Percentiles rank a stretch among this genome's conserved stretches.
Conservation (phyloP, 805 yeast species). For the Saturnispora bothae region DNA sequence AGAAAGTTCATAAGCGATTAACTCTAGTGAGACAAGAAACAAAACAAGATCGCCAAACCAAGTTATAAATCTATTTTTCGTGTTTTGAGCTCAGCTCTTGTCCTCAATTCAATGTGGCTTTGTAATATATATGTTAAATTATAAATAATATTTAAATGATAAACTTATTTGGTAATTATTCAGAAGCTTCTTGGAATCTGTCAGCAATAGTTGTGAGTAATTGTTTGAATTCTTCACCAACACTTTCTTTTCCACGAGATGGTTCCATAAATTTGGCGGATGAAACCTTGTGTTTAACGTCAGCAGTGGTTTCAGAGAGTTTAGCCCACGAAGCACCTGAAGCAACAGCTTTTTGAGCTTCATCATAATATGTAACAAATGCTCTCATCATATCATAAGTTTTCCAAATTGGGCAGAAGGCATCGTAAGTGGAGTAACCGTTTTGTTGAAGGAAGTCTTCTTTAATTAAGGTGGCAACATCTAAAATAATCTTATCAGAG, state of each 20-base stretch:
- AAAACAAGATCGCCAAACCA: too few species aligned
- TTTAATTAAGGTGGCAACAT: constrained; percentile 82
- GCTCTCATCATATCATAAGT: constrained; percentile 97
- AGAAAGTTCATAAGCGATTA: constrained; percentile 71
- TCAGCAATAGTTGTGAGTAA: constrained; percentile 70
- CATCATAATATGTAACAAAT: constrained; percentile 83
- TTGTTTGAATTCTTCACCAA: constrained; percentile 65
- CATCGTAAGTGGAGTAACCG: constrained; percentile 97
- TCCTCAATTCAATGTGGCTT: too few species aligned
- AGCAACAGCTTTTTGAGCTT: constrained; percentile 94
- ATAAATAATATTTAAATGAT: background rate
- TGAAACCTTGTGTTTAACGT: constrained; percentile 87
- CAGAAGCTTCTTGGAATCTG: constrained; percentile 91
- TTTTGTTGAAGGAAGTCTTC: constrained; percentile 99
- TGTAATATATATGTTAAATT: background rate
- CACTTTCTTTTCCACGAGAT: constrained; percentile 74
- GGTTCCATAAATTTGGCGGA: constrained; percentile 96
- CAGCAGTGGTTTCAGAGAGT: constrained; percentile 78
- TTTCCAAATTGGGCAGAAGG: constrained; percentile 99
- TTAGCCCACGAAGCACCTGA: constrained; percentile 93
- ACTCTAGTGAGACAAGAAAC: too few species aligned
- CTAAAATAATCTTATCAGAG: constrained; percentile 91
- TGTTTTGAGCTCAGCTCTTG: too few species aligned
- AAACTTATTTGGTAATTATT: too few species aligned
- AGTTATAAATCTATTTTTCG: too few species aligned